Evolutionary conservation across 805 yeast genomes (phyloP).

Genomic region (Barnettozyma vustinii): DNA sequence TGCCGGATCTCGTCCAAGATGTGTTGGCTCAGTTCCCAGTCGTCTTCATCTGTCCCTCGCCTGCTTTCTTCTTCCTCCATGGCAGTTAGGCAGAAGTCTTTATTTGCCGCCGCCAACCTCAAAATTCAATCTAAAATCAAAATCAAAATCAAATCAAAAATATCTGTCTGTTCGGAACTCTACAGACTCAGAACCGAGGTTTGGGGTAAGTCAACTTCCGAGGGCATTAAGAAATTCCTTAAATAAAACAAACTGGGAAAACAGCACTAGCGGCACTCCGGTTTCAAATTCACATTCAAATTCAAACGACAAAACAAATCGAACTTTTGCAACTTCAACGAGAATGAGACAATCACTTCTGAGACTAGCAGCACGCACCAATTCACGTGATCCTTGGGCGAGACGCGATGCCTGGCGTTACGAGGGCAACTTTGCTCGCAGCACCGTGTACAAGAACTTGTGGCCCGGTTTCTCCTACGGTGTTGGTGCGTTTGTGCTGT

Average conservation of each 20-base stretch:
- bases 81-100: too few relatives aligned
- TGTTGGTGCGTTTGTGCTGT: constrained; percentile 64
- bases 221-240: too few relatives aligned
- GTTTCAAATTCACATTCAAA: too few relatives aligned
- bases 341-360: constrained; percentile 18
- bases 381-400: constrained; percentile 42
- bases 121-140: too few relatives aligned
- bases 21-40: constrained; percentile 25
- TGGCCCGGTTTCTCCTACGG: constrained; percentile 83
- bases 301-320: background rate
- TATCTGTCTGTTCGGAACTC: too few relatives aligned
- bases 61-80: constrained; percentile 17
- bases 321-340: too few relatives aligned
- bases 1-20: constrained; percentile 54
- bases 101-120: too few relatives aligned
- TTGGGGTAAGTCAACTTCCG: too few relatives aligned
- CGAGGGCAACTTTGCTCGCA: constrained; percentile 72
- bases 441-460: constrained; percentile 60
- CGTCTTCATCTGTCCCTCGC: constrained; percentile 15
- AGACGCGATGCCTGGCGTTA: constrained; percentile 87
- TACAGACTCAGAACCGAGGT: too few relatives aligned
- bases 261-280: too few relatives aligned
- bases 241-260: too few relatives aligned
- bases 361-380: constrained; percentile 11
- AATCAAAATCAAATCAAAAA: too few relatives aligned